Base-by-base conservation (phyloP, 169 alveolate species). In the Cryptosporidium bovis region DNA sequence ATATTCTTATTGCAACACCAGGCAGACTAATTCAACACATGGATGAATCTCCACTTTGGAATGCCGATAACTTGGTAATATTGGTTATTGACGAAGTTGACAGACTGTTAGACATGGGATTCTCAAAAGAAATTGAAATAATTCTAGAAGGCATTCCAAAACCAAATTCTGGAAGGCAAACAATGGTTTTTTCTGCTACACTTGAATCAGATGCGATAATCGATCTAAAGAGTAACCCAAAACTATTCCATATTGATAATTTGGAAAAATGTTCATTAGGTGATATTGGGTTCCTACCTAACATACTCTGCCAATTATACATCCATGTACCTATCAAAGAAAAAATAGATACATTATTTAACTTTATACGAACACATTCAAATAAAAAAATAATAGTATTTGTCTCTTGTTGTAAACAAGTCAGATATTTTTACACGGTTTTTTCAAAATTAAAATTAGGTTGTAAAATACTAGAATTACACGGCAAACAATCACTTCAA, bases 141-240 rank as follows among this genome's bases (percentile, higher is more conserved):
- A 96, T 97, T 84, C 84, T 97, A 82, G 90, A 90, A 29, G 92
- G 94, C 64, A 82, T 97, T 15, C 97, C 96, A 33, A 90, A 94
- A 24, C 16, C 90, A 56, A 15, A 36, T 16, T 3, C 40, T 3
- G 92, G 93, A 40, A 91, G 95, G 66, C 94, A 95, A 90, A 96
- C 97, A 56, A 60, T 96, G 66, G 91, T 97, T 24, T 96, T 97
- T 92, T 96, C 99, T 4, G 99, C 99, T 29, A 97, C 99, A 16
- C 82, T 94, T 65, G 92, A 91, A 16, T 82, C 85, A 65, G 50
- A 92, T 18, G 83, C 90, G 71, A 90, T 92, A 64, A 33, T 34
- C 1, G 7, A n/a, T 15, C 82, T 82, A 48, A 77, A 83, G 29
- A 92, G 92, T 46, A 92, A 91, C 82, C 90, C 67, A n/a, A 71